These are phyloP conservation scores for Neurospora discreta DNA, from an alignment of 495 filamentous ascomycete species.

Conservation along the genomic window DNA sequence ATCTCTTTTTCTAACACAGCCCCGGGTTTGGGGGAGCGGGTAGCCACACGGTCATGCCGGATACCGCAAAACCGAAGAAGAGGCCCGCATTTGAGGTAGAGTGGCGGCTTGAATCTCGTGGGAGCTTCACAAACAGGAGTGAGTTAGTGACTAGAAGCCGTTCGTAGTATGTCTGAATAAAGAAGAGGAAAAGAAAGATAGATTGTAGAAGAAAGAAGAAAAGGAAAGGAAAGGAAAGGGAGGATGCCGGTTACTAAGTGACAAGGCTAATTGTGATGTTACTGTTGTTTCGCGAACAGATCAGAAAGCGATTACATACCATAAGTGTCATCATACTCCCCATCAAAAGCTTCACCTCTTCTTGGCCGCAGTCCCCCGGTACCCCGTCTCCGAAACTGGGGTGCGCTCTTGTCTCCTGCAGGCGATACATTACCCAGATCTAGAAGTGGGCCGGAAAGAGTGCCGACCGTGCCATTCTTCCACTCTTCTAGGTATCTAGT, in stretches of 20 bases:
- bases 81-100: conserved; percentile 85
- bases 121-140: conserved; percentile 27
- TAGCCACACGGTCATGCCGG: conserved; percentile 35
- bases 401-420: conserved; percentile 25
- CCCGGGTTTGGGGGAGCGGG: conserved; percentile 20
- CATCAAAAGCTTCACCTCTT: conserved; percentile 35
- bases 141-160: neutral
- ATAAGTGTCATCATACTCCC: conserved; percentile 39
- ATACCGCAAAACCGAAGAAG: conserved; percentile 84
- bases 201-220: too few relatives aligned
- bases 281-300: neutral
- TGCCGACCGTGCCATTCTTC: conserved; percentile 43
- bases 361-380: conserved; percentile 28
- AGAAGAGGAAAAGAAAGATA: neutral
- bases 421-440: conserved; percentile 31
- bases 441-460: conserved; percentile 38
- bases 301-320: conserved; percentile 22
- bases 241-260: neutral
- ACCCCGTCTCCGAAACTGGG: conserved; percentile 26
- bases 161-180: neutral
- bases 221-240: neutral
- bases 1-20: conserved; percentile 51
- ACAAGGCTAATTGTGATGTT: neutral
- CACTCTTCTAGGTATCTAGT: conserved; percentile 45
- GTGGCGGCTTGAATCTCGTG: conserved; percentile 66